Percentiles rank a stretch among this genome's conserved stretches.
Evolutionary conservation across 1,139 yeast species (phyloP).

Genomic region (Lodderomyces theae): DNA sequence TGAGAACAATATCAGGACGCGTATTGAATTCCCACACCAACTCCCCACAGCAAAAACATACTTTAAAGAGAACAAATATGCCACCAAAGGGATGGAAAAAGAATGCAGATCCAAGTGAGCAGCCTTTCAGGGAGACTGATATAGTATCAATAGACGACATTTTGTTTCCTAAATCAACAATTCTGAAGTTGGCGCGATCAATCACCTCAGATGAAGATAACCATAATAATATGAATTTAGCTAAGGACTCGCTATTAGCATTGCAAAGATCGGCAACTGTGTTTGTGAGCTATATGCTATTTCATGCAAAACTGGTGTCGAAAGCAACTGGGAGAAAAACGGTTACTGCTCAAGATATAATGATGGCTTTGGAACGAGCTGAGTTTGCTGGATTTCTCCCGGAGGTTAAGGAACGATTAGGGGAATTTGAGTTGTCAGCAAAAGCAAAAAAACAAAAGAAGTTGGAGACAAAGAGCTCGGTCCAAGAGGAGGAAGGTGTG

Average conservation of each 20-base stretch:
- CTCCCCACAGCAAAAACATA: not conserved
- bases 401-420: constrained; percentile 49
- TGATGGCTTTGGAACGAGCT: constrained; percentile 54
- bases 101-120: constrained; percentile 65
- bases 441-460: constrained; percentile 35
- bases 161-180: constrained; percentile 63
- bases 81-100: constrained; percentile 86
- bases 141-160: constrained; percentile 64
- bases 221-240: constrained; percentile 39
- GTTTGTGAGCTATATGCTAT: constrained; percentile 64
- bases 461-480: constrained; percentile 15
- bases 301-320: constrained; percentile 58
- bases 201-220: constrained; percentile 31
- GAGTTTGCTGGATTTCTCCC: constrained; percentile 57
- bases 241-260: constrained; percentile 66
- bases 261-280: constrained; percentile 72
- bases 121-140: constrained; percentile 53
- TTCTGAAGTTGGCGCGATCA: constrained; percentile 55
- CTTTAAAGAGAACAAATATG: constrained; percentile 44
- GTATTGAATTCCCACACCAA: no score
- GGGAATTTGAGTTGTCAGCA: constrained; percentile 38
- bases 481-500: constrained; percentile 14
- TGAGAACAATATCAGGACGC: no score
- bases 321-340: constrained; percentile 55
- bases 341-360: constrained; percentile 63